Base-by-base conservation (phyloP, 441 rosid genomes). In the Gossypium aridum region DNA sequence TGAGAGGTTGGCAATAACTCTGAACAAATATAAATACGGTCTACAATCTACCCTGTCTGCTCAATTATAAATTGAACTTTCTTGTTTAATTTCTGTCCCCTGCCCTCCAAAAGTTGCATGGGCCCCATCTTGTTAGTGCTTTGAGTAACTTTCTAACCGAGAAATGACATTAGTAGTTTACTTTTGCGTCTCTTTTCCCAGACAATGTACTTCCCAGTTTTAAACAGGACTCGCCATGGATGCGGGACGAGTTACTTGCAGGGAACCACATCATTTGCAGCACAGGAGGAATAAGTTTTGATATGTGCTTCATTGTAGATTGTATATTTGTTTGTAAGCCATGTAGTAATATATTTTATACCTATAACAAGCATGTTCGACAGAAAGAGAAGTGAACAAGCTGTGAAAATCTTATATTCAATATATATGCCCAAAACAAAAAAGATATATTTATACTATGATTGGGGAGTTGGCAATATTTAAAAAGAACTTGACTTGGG, bases 171-270 rank as follows among this genome's bases (percentile, higher is more conserved):
- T 12, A n/a, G 26, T 25, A 76, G 74, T 47, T 4, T 17, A 25
- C 43, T 39, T 34, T 79, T 39, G 39, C 16, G 7, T 37, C 47
- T 57, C 64, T 9, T 62, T 53, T 68, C n/a, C 53, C 17, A 26
- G 62, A 59, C 26, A 22, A 23, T 12, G 31, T 70, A 28, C 53
- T 53, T 55, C 17, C 31, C 25, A 19, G 22, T 19, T 65, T 65
- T 63, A 65, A 77, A 70, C 49, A 22, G 14, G 34, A 1, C 49
- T 1, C 53, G 67, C 14, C 14, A 34, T 64, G 70, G 74, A 22
- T 71, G 39, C 79, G 71, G 87, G 80, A 74, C 13, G 13, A 61
- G 64, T 67, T 75, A 59, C 47, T 78, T 28, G 17, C 75, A 43
- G 70, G 71, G 63, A 61, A 56, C 20, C 6, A 22, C 28, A 65